Evolutionary conservation across 148 eudicot species (phyloP).

Genomic region (Fagopyrum homotropicum): DNA sequence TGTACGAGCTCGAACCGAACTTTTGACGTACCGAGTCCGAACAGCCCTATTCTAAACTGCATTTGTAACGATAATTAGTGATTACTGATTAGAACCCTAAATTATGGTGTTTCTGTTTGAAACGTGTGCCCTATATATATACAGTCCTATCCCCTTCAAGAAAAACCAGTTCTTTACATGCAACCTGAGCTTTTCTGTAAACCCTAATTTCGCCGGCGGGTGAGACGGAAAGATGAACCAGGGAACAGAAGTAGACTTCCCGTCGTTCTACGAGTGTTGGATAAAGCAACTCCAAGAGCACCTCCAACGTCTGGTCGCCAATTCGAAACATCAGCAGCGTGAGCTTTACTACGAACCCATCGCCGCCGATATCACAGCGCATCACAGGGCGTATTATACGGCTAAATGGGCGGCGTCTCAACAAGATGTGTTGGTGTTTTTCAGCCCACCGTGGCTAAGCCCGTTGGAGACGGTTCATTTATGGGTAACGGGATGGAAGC

Average conservation of each 20-base stretch:
- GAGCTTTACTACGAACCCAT: slow-evolving; percentile 17
- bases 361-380: slow-evolving; percentile 42
- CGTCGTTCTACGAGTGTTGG: slow-evolving; percentile 44
- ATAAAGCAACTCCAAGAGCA: slow-evolving; percentile 41
- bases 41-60: no score
- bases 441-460: slow-evolving; percentile 48
- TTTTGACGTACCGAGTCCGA: no score
- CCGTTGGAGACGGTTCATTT: slow-evolving; percentile 42
- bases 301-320: slow-evolving; percentile 27
- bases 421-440: slow-evolving; percentile 44
- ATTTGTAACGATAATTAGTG: no score
- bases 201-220: neutral
- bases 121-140: neutral
- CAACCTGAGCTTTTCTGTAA: neutral
- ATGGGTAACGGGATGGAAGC: slow-evolving; percentile 91
- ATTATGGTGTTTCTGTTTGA: no score
- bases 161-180: neutral
- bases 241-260: slow-evolving; percentile 29
- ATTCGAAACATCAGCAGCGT: slow-evolving; percentile 4
- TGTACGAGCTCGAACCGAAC: no score
- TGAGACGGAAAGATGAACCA: neutral
- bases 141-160: neutral
- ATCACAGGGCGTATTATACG: slow-evolving; percentile 60
- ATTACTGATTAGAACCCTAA: no score
- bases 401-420: slow-evolving; percentile 67